These are phyloP conservation scores for Rhodotorula babjevae DNA, from an alignment of 768 basidiomycete species.

Conservation along the genomic window DNA sequence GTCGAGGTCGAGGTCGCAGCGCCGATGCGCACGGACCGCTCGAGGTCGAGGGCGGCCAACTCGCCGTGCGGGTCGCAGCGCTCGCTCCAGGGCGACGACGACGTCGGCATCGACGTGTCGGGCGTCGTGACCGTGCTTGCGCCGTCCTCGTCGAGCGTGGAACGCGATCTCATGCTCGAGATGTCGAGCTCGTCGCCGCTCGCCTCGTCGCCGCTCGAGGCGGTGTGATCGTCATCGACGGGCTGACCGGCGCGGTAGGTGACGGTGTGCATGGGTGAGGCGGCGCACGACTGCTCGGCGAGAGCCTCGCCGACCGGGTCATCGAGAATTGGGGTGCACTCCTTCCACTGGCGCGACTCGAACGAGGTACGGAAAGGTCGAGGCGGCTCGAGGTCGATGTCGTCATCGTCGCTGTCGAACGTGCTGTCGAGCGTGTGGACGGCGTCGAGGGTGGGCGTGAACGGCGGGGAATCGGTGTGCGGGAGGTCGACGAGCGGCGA, in stretches of 20 bases:
- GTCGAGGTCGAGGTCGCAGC: neutral
- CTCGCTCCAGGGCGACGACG: neutral
- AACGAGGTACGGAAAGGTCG: neutral
- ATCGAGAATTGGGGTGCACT: constrained; percentile 5
- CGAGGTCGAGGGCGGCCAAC: neutral
- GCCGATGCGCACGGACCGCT: neutral
- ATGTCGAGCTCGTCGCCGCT: neutral
- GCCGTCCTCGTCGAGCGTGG: constrained; percentile 1
- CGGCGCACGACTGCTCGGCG: neutral
- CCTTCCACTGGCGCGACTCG: constrained; percentile 10
- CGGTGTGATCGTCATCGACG: too few relatives aligned
- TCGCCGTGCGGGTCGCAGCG: neutral
- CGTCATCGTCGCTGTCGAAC: neutral
- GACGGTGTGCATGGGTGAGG: too few relatives aligned
- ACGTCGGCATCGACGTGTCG: constrained; percentile 1
- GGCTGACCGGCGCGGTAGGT: too few relatives aligned
- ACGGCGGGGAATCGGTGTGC: neutral
- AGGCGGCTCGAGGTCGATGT: neutral
- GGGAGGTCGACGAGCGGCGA: neutral
- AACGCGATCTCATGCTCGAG: neutral
- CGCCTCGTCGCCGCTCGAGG: neutral
- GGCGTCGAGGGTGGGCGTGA: neutral
- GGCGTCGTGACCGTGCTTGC: neutral
- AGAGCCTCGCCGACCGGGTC: neutral
- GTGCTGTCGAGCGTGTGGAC: neutral